These are phyloP conservation scores for Solanum corneliomulleri DNA, from an alignment of 257 asterid genomes.

Conservation along the genomic window DNA sequence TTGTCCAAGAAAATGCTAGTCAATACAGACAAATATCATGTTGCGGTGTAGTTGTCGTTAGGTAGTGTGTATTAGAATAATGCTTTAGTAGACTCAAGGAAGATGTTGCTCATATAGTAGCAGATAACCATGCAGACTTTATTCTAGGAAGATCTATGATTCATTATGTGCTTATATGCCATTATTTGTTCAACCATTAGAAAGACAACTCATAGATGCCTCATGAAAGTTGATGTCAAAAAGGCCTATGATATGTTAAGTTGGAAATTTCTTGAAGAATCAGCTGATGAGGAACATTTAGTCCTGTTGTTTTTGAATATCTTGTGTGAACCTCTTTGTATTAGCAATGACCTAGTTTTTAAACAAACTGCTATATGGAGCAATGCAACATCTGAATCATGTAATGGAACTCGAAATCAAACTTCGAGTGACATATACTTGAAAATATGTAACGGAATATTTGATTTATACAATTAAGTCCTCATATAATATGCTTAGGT, in stretches of 20 bases:
- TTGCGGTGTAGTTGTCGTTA: background rate
- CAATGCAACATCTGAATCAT: too few relatives aligned
- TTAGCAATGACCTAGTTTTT: background rate
- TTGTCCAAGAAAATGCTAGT: background rate
- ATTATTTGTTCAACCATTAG: background rate
- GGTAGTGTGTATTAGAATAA: background rate
- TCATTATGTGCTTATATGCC: background rate
- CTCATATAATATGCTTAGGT: too few relatives aligned
- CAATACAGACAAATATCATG: background rate
- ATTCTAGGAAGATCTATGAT: background rate
- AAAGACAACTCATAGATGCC: background rate
- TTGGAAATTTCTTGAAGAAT: background rate
- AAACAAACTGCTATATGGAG: too few relatives aligned
- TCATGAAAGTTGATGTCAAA: background rate
- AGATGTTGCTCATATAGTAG: background rate
- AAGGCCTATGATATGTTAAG: background rate
- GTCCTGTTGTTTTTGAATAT: background rate
- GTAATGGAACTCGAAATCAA: too few relatives aligned
- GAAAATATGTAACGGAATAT: too few relatives aligned
- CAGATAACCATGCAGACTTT: background rate
- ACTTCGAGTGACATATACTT: too few relatives aligned
- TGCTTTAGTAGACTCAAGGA: background rate
- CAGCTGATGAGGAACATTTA: background rate
- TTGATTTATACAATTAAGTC: too few relatives aligned
- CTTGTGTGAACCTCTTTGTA: background rate